phyloP scores from a whole-genome alignment of 768 basidiomycete species.

The Tephrocybe sp. region DNA sequence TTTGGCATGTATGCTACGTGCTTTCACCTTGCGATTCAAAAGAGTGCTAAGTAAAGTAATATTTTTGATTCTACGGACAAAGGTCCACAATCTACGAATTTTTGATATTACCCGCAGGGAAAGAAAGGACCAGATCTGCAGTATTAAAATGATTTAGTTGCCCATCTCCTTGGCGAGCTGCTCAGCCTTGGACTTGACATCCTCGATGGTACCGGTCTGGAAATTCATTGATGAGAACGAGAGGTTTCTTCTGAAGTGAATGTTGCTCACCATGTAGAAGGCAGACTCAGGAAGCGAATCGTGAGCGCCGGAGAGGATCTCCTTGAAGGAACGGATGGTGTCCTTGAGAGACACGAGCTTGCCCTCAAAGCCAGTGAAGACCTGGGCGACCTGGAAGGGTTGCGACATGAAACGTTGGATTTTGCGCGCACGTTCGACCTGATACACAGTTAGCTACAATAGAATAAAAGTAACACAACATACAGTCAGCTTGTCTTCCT shows the following conservation, averaged over 20 bases:
- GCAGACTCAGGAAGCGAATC: conserved; percentile 93
- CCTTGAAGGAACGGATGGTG: conserved; percentile 95
- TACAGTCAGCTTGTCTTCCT: conserved; percentile 99
- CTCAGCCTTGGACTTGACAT: conserved; percentile 96
- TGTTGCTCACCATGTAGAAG: conserved; percentile 82
- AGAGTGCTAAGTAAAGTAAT: conserved; percentile 5
- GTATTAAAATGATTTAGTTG: conserved; percentile 30
- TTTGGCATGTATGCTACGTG: too few species aligned
- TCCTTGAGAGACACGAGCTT: conserved; percentile 96
- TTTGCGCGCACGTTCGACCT: conserved; percentile 98
- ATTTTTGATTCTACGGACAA: conserved; percentile 12
- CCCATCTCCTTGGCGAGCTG: conserved; percentile 95
- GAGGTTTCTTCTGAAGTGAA: neutral
- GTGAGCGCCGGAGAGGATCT: conserved; percentile 88
- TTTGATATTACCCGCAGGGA: conserved; percentile 6
- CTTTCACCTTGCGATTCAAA: neutral
- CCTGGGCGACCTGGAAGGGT: conserved; percentile 99
- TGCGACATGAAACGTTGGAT: conserved; percentile 99
- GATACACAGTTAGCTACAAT: neutral
- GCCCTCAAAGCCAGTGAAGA: conserved; percentile 99
- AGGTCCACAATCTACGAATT: conserved; percentile 14
- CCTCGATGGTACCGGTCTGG: conserved; percentile 89
- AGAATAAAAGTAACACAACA: conserved; percentile 24
- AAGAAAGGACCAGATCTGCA: conserved; percentile 8
- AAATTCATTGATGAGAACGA: conserved; percentile 4